Conservation (phyloP, 192 early-diverging fungal genomes). For the Oehlia diaphana region DNA sequence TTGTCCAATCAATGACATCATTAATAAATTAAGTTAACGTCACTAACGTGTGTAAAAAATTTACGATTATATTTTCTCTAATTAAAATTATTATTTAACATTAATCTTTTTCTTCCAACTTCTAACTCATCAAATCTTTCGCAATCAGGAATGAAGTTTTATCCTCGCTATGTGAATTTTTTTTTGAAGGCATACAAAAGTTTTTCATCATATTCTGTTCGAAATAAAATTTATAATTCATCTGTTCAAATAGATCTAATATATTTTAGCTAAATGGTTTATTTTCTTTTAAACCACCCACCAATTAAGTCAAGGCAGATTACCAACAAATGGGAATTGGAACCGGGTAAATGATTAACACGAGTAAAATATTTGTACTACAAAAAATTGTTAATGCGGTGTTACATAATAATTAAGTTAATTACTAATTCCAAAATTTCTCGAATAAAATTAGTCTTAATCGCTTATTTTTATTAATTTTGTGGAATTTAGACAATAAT, state of each 20-base stretch:
- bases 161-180: neutral
- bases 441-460: too few relatives aligned
- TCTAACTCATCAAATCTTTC: neutral
- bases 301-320: too few relatives aligned
- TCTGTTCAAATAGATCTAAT: neutral
- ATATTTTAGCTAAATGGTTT: neutral
- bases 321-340: constrained; percentile 3
- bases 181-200: neutral
- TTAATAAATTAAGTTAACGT: neutral
- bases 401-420: too few relatives aligned
- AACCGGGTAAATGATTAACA: constrained; percentile 7
- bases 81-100: neutral
- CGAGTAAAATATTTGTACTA: constrained; percentile 2
- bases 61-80: neutral
- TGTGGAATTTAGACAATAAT: too few relatives aligned
- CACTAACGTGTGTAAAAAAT: neutral
- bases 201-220: neutral
- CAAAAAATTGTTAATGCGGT: too few relatives aligned
- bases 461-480: too few relatives aligned
- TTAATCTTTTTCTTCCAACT: too few relatives aligned
- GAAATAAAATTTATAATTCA: neutral
- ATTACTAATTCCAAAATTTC: too few relatives aligned
- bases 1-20: neutral
- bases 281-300: too few relatives aligned
- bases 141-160: neutral